These are phyloP conservation scores for Glycyrrhiza uralensis DNA, from an alignment of 306 rosid genomes.

Conservation along the genomic window DNA sequence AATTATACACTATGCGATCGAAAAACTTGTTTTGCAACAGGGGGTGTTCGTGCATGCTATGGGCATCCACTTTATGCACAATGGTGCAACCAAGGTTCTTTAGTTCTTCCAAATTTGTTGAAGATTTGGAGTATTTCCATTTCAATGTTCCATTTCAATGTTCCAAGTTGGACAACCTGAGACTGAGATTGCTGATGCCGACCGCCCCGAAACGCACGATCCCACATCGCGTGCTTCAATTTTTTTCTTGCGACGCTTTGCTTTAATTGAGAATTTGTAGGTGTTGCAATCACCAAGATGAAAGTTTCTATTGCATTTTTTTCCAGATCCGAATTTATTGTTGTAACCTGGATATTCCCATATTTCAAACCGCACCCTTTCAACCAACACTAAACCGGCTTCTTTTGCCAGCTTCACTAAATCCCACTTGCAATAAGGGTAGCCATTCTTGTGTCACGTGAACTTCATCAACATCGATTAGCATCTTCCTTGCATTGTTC, in stretches of 20 bases:
- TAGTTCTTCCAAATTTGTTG: background rate
- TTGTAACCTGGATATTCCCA: slow-evolving; percentile 23
- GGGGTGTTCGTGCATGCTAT: slow-evolving; percentile 13
- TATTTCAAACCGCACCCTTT: background rate
- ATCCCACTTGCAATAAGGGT: slow-evolving; percentile 31
- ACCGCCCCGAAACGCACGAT: no score
- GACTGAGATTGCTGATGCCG: no score
- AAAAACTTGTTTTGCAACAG: background rate
- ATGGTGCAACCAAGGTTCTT: slow-evolving; percentile 26
- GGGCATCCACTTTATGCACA: slow-evolving; percentile 30
- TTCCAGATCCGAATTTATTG: slow-evolving; percentile 26
- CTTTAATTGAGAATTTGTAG: slow-evolving; percentile 29
- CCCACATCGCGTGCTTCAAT: no score
- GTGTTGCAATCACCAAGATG: slow-evolving; percentile 33
- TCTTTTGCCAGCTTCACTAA: slow-evolving; percentile 24
- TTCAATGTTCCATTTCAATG: no score
- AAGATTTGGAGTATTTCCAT: background rate
- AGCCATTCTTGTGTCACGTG: slow-evolving; percentile 35
- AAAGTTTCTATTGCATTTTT: background rate
- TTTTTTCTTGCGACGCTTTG: no score
- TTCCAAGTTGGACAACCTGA: no score
- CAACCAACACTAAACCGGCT: background rate
- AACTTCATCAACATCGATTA: slow-evolving; percentile 35
- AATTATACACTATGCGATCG: slow-evolving; percentile 42
- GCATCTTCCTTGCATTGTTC: slow-evolving; percentile 21